Conservation (phyloP, 495 filamentous ascomycete genomes). For the Lichenothelia convexa region DNA sequence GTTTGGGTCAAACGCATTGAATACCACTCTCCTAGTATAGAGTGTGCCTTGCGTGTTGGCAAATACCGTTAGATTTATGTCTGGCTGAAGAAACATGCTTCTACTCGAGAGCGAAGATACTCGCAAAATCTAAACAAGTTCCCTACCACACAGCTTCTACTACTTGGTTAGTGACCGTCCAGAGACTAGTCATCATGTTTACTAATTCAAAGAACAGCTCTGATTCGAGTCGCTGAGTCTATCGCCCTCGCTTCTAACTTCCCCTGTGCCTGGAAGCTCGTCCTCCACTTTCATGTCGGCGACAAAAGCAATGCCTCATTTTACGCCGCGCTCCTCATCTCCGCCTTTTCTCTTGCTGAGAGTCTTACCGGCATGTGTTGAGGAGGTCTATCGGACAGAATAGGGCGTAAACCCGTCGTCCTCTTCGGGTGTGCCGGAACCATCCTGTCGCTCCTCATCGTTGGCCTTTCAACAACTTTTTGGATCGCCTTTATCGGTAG, state of each 20-base stretch:
- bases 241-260: constrained; percentile 78
- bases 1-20: neutral
- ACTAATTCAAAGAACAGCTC: too few relatives aligned
- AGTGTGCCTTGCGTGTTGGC: constrained; percentile 11
- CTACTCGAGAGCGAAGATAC: constrained; percentile 20
- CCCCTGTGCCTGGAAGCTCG: constrained; percentile 72
- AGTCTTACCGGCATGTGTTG: constrained; percentile 69
- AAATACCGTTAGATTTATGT: constrained; percentile 16
- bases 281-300: constrained; percentile 53
- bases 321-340: constrained; percentile 71
- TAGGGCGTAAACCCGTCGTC: constrained; percentile 73
- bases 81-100: constrained; percentile 16
- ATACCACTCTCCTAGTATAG: neutral
- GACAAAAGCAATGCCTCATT: constrained; percentile 54
- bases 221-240: constrained; percentile 71
- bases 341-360: constrained; percentile 66
- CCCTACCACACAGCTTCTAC: constrained; percentile 56
- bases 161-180: constrained; percentile 39
- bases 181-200: constrained; percentile 8
- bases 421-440: constrained; percentile 65
- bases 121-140: constrained; percentile 42
- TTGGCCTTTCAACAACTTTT: constrained; percentile 67
- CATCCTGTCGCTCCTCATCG: constrained; percentile 57
- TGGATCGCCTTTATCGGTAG: constrained; percentile 60
- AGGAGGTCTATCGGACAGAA: constrained; percentile 61